phyloP scores from a whole-genome alignment of 2,329 filamentous ascomycete genomes.

The Pleomassaria siparia region DNA sequence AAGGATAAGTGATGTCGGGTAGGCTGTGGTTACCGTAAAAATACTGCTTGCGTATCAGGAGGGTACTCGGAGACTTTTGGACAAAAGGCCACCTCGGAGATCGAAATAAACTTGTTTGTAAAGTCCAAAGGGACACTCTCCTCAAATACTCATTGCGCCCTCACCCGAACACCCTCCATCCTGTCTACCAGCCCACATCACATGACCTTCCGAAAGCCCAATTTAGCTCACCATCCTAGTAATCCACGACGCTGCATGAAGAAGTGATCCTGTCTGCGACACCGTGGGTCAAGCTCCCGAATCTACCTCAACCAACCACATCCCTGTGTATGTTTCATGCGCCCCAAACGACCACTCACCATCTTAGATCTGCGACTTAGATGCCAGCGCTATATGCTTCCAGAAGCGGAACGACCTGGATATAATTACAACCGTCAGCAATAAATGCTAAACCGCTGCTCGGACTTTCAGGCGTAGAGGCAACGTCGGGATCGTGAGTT shows the following conservation, averaged over 20 bases:
- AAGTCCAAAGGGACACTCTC: not conserved
- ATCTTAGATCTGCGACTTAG: not conserved
- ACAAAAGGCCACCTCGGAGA: too few species aligned
- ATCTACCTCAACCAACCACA: constrained; percentile 6
- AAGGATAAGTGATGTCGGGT: not conserved
- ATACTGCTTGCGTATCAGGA: not conserved
- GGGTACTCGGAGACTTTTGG: too few species aligned
- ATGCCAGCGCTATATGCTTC: constrained; percentile 1
- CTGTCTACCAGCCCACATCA: not conserved
- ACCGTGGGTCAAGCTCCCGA: constrained; percentile 5
- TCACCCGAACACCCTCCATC: not conserved
- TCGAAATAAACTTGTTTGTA: not conserved
- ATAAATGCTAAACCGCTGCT: constrained; percentile 5
- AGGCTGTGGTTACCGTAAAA: not conserved
- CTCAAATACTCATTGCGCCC: constrained; percentile 3
- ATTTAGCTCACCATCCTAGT: not conserved
- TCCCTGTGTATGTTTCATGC: constrained; percentile 19
- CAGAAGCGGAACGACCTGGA: constrained; percentile 6
- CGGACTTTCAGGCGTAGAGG: not conserved
- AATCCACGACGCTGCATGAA: constrained; percentile 15
- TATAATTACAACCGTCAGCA: constrained; percentile 2
- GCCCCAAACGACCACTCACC: not conserved
- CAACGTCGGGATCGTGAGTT: not conserved
- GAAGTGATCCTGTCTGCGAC: constrained; percentile 17
- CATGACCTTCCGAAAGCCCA: not conserved